These are phyloP conservation scores for Royoungia palumana DNA, from an alignment of 768 basidiomycete species.

Conservation along the genomic window DNA sequence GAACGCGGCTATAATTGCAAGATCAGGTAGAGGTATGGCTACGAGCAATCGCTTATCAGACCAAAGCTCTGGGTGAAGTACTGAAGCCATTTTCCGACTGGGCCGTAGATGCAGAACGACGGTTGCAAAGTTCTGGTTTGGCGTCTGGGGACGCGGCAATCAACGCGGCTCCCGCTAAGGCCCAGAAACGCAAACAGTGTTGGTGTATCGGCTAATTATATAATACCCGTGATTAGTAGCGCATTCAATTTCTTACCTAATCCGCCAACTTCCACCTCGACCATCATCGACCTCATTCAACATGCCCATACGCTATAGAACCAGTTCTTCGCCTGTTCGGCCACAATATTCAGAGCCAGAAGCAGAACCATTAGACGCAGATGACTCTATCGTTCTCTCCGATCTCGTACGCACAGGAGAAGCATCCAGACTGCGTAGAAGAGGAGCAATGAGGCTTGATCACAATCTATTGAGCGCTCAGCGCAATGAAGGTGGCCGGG, in stretches of 20 bases:
- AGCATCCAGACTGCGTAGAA: constrained; percentile 65
- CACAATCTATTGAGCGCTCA: constrained; percentile 31
- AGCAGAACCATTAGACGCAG: constrained; percentile 46
- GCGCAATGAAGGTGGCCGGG: constrained; percentile 25
- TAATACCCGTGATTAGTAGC: too few species aligned
- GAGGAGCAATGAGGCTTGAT: constrained; percentile 70
- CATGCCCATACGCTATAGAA: constrained; percentile 34
- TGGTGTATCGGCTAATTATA: too few species aligned
- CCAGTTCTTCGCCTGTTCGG: constrained; percentile 3
- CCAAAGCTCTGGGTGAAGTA: too few species aligned
- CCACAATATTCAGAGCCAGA: constrained; percentile 15
- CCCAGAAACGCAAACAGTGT: too few species aligned
- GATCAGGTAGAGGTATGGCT: too few species aligned
- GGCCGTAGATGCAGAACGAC: too few species aligned
- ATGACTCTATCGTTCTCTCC: constrained; percentile 68
- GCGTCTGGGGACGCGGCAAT: too few species aligned
- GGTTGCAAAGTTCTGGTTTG: too few species aligned
- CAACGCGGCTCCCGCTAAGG: too few species aligned
- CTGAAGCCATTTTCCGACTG: too few species aligned
- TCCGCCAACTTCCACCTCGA: constrained; percentile 8
- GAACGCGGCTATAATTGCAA: too few species aligned
- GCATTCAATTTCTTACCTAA: constrained; percentile 12
- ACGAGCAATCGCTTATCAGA: too few species aligned
- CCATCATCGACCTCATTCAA: constrained; percentile 19
- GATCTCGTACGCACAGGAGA: constrained; percentile 74